phyloP scores from a whole-genome alignment of 805 yeast species.

The Pichia pseudocactophila region DNA sequence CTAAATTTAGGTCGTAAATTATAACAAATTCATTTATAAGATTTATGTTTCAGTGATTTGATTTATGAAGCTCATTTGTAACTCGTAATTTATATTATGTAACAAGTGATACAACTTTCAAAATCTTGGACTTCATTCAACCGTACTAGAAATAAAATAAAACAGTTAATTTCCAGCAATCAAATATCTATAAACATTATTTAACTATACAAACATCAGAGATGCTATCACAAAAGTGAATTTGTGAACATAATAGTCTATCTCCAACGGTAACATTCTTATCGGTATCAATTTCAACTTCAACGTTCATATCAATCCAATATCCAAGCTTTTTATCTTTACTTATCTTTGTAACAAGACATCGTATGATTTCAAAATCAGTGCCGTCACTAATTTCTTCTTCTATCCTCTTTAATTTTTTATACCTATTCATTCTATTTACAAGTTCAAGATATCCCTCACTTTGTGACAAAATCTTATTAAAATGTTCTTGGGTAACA shows the following conservation, averaged over 20 bases:
- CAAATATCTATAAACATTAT: neutral
- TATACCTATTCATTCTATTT: constrained; percentile 12
- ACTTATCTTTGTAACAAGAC: constrained; percentile 34
- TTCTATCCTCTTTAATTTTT: constrained; percentile 1
- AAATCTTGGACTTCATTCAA: too few relatives aligned
- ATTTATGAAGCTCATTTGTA: too few relatives aligned
- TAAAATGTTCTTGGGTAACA: constrained; percentile 6
- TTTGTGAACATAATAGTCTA: constrained; percentile 34
- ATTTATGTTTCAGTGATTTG: too few relatives aligned
- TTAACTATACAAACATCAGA: constrained; percentile 7
- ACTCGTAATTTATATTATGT: too few relatives aligned
- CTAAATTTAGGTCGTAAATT: too few relatives aligned
- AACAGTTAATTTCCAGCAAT: too few relatives aligned
- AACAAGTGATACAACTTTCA: too few relatives aligned
- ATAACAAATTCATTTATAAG: too few relatives aligned
- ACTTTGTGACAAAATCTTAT: constrained; percentile 8
- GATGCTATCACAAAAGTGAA: constrained; percentile 34
- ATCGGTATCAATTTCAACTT: constrained; percentile 29
- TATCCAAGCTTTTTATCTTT: constrained; percentile 29
- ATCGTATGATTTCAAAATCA: constrained; percentile 26
- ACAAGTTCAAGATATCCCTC: constrained; percentile 18
- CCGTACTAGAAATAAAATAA: too few relatives aligned
- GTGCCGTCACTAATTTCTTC: constrained; percentile 10
- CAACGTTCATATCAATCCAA: constrained; percentile 39
- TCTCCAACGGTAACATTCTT: constrained; percentile 32